Base-by-base conservation (phyloP, 2,329 filamentous ascomycete genomes). In the Colletotrichum sp. region DNA sequence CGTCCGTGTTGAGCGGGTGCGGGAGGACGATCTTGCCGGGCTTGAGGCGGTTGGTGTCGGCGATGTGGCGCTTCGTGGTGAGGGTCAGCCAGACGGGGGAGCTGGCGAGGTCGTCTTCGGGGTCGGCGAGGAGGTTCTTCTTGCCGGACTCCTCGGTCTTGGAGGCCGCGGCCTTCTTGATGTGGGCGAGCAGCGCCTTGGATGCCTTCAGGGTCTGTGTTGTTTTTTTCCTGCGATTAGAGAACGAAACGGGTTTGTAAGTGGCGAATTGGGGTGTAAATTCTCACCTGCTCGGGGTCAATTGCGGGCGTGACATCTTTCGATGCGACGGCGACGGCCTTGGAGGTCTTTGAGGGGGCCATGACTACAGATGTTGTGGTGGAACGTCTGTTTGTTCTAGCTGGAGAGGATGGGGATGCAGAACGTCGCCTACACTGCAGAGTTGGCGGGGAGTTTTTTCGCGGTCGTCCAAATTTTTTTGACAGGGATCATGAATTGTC, bases 11-110 rank as follows among this genome's bases (percentile, higher is more conserved):
- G 78, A 98, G 90, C 12, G 94, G 89, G 85, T 98, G 93, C 64
- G 95, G 95, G 69, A 98, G 88, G 79, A 89, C 81, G 81, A 98
- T 95, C 87, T 96, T 98, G 84, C 91, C 91, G 32, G 96, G 96
- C 89, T 98, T 96, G 79, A 98, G 89, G 71, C 92, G 91, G 83
- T 92, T 92, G 85, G 95, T 93, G 86, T 98, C 94, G 82, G 86
- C 83, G 70, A 93, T 91, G 85, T 93, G 91, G 79, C 89, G 89
- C 87, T 93, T 93, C 78, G 92, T 93, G 68, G 91, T 92, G 78
- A 93, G 83, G 44, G 88, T 92, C 60, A 93, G 87, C 90, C 90
- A 93, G 82, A 93, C 85, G 64, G 91, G 91, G 6, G 86, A 88
- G 76, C 91, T 88, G 68, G 84, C 84, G 57, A 84, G 77, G 24